These are phyloP conservation scores for Trichoderma harzianum DNA, from an alignment of 2,329 filamentous ascomycete species.

Conservation along the genomic window DNA sequence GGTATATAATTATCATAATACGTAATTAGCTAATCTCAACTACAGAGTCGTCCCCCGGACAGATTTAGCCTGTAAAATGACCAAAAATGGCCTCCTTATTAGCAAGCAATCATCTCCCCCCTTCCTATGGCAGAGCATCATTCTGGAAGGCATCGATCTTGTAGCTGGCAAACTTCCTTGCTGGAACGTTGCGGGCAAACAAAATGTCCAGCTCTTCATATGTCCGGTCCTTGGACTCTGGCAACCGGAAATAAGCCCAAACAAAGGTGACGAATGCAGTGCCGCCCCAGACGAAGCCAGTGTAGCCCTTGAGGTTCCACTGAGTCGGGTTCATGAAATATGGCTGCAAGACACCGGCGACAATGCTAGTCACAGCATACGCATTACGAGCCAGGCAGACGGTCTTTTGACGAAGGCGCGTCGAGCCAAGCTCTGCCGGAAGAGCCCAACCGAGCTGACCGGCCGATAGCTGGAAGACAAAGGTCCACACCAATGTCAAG, in stretches of 20 bases:
- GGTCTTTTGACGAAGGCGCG: slow-evolving; percentile 53
- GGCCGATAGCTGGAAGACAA: slow-evolving; percentile 35
- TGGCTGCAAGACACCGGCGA: slow-evolving; percentile 48
- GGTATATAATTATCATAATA: neutral
- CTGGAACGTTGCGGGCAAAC: slow-evolving; percentile 31
- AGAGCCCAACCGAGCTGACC: slow-evolving; percentile 38
- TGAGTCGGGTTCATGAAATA: slow-evolving; percentile 46
- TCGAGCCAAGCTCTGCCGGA: slow-evolving; percentile 44
- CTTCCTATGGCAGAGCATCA: slow-evolving; percentile 3
- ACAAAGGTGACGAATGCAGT: slow-evolving; percentile 46
- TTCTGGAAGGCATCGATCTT: slow-evolving; percentile 14
- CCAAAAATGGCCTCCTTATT: neutral
- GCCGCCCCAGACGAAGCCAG: slow-evolving; percentile 46
- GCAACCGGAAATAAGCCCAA: slow-evolving; percentile 51
- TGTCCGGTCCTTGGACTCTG: slow-evolving; percentile 50
- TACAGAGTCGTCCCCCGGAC: neutral
- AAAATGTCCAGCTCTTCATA: slow-evolving; percentile 41
- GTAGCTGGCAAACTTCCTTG: slow-evolving; percentile 32
- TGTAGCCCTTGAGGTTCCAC: slow-evolving; percentile 48
- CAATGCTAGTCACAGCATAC: slow-evolving; percentile 46
- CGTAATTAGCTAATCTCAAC: neutral
- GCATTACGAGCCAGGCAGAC: slow-evolving; percentile 48
- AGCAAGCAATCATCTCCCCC: neutral
- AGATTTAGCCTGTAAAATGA: neutral
- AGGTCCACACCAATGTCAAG: slow-evolving; percentile 34